Evolutionary conservation across 2,329 filamentous ascomycete genomes (phyloP), one percentile per base, ranked within the genome.

Genomic region (Davidsoniella australis): DNA sequence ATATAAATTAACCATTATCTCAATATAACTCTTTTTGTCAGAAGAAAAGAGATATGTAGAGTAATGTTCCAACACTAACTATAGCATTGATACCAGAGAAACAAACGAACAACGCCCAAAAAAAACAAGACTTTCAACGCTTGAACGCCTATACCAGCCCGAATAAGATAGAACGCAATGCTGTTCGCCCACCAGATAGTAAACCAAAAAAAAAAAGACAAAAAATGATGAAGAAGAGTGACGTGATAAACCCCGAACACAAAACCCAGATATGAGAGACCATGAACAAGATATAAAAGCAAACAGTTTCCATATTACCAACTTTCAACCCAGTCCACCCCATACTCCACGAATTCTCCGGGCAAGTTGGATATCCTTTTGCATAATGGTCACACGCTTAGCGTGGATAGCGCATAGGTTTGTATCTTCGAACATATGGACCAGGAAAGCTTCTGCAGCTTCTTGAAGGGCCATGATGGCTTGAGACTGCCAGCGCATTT

Each of bases 341-440:
- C 82, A 88, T 42, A 80, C 74, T 10, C 84, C 84, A 47, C 84
- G 72, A 66, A 89, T 87, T 56, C 84, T 69, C 59, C 84, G 71
- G 17, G 89, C 89, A 53, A 96, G 75, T 67, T 95, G 89, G 58
- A 98, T 94, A 65, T 96, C 91, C 68, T 94, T 94, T 66, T 91
- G 87, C 85, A 94, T 89, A 58, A 95, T 94, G 38, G 89, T 96
- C 48, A 96, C 87, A 62, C 89, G 75, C 70, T 94, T 95, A 54
- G 89, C 91, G 66, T 96, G 89, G 58, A 96, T 88, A 55, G 89
- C 91, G 68, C 89, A 95, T 40, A 96, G 75, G 68, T 96, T 95
- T 56, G 85, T 85, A 66, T 94, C 86, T 63, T 95, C 88, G 61
- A 96, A 95, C n/a, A 96, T 71, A 61, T 94, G 88, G 52, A 96